A percentile compares a stretch with the other conserved stretches of the same genome.
Evolutionary conservation across 208 protist genomes (phyloP).

Genomic region (Trypanosoma melophagium): DNA sequence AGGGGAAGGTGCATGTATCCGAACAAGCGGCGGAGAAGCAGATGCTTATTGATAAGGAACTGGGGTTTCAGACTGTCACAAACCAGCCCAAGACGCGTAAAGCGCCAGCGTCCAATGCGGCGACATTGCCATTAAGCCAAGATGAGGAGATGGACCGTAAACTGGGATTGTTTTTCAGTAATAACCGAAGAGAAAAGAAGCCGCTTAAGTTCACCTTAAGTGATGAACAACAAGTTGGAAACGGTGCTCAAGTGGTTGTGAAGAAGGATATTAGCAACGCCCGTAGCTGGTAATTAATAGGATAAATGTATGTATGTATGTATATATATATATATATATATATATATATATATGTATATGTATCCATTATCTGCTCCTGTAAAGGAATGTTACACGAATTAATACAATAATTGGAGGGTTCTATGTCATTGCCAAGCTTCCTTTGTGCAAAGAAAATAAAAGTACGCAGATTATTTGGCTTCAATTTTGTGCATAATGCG

Average conservation of each 20-base stretch:
- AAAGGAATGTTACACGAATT: no score
- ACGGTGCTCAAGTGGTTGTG: conserved; percentile 43
- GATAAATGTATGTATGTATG: neutral
- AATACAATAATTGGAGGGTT: no score
- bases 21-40: conserved; percentile 32
- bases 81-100: conserved; percentile 25
- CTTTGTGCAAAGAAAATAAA: no score
- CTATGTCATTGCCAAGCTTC: no score
- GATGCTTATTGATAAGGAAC: conserved; percentile 43
- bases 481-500: no score
- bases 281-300: conserved; percentile 34
- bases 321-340: neutral
- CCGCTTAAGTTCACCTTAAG: conserved; percentile 30
- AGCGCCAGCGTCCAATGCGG: conserved; percentile 14
- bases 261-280: conserved; percentile 54
- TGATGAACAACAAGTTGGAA: conserved; percentile 19
- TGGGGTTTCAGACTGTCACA: conserved; percentile 51
- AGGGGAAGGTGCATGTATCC: neutral
- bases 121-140: conserved; percentile 1
- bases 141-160: conserved; percentile 73
- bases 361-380: no score
- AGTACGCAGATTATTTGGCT: no score
- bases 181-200: conserved; percentile 40
- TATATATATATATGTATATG: neutral
- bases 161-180: conserved; percentile 74